Conservation (phyloP, 2,329 filamentous ascomycete genomes). For the Exserohilum turcica region DNA sequence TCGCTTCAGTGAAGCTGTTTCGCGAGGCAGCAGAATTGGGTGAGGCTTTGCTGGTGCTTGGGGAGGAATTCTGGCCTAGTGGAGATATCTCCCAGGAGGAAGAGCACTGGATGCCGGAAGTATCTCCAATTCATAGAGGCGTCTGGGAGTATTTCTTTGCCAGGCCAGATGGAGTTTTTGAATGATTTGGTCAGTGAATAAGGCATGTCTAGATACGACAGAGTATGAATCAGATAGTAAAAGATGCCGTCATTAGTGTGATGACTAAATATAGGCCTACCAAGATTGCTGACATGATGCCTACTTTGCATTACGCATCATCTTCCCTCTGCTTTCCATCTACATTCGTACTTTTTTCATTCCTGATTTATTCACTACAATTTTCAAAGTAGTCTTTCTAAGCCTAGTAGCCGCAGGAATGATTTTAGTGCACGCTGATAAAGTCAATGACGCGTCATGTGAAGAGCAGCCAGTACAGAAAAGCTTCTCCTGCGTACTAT, state of each 20-base stretch:
- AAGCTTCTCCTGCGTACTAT: slow-evolving; percentile 42
- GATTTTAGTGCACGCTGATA: background rate
- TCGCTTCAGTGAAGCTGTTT: background rate
- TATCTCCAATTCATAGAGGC: background rate
- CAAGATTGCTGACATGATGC: too few relatives aligned
- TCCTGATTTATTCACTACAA: background rate
- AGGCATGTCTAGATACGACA: too few relatives aligned
- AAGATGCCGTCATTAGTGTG: too few relatives aligned
- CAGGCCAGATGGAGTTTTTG: background rate
- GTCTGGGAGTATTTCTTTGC: slow-evolving; percentile 6
- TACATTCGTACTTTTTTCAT: background rate
- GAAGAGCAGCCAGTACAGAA: slow-evolving; percentile 22
- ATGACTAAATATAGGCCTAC: too few relatives aligned
- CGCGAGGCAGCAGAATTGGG: background rate
- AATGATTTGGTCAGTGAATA: background rate
- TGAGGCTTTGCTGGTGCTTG: background rate
- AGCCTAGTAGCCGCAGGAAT: background rate
- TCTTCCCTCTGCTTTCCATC: background rate
- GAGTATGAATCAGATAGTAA: too few relatives aligned
- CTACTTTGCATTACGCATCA: too few relatives aligned
- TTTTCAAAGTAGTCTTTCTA: background rate
- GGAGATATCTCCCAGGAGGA: background rate
- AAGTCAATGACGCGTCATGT: background rate
- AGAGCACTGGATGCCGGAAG: background rate
- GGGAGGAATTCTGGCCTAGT: background rate